Evolutionary conservation across 176 grass and related monocot species (phyloP).

Genomic region (Leersia perrieri): DNA sequence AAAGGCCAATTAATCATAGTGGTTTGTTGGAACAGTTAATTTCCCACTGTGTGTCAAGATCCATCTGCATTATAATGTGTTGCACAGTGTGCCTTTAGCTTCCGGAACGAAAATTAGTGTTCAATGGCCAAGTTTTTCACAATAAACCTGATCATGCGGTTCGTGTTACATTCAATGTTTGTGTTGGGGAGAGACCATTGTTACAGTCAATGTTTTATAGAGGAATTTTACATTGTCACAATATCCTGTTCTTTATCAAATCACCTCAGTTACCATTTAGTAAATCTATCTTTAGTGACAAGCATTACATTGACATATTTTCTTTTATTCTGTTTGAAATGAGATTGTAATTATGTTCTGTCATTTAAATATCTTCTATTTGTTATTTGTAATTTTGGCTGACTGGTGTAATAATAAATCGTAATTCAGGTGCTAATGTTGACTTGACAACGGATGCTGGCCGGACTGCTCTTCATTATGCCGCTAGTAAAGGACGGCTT

Average conservation of each 20-base stretch:
- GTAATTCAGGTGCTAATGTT: constrained; percentile 67
- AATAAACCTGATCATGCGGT: not conserved
- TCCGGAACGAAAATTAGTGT: not conserved
- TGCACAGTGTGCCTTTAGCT: not conserved
- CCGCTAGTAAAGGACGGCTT: constrained; percentile 77
- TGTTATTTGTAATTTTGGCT: not conserved
- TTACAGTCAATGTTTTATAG: constrained; percentile 1
- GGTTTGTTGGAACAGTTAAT: not conserved
- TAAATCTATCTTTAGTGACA: not conserved
- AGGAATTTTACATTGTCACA: not conserved
- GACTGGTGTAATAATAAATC: constrained; percentile 16
- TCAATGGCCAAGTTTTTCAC: not conserved
- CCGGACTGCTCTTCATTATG: constrained; percentile 95
- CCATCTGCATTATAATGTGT: not conserved
- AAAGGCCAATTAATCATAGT: not conserved
- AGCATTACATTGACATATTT: not conserved
- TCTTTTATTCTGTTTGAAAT: not conserved
- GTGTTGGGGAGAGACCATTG: not conserved
- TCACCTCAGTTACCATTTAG: not conserved
- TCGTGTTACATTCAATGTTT: not conserved
- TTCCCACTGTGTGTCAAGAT: not conserved
- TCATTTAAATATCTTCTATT: not conserved
- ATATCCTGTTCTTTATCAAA: not conserved
- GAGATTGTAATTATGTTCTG: not conserved
- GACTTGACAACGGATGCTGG: constrained; percentile 81